Base-by-base conservation (phyloP, 192 early-diverging fungal species). In the Entomortierella parvispora region DNA sequence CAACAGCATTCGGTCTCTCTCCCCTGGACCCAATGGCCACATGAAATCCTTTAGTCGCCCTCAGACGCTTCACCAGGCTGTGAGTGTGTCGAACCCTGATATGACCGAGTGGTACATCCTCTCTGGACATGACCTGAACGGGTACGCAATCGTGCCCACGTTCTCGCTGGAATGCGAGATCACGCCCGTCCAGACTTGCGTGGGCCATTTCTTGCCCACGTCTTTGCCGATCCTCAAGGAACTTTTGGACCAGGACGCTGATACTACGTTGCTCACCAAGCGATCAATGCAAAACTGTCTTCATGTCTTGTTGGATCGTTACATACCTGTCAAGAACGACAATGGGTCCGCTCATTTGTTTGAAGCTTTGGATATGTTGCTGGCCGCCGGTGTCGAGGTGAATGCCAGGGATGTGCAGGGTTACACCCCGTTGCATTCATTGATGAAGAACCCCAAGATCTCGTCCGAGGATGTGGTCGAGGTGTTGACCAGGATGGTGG, bases 391-490 rank as follows among this genome's bases (percentile, higher is more conserved):
- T 22, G 61, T 48, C 17, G 65, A 77, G 29, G 40, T 59, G 46
- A 77, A 77, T 31, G 74, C 74, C 4, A 48, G 32, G 33, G 74
- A 77, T 53, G 56, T 77, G 7, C 74, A 77, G 15, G 74, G 74
- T 7, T 68, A 68, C 32, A 77, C 74, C 1, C 65, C 74, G 4
- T 23, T 77, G 60, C 74, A 67, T 96, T 90, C 61, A 91, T 92
- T 34, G 90, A 92, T 57, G 93, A 93, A 71, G 93, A 99, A 83
- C 95, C 97, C 83, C 96, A 96, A 67, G 95, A 98, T 85, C 93
- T 95, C 62, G 93, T 90, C 26, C 93, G 86, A 78, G 89, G 83
- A 51, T 84, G 79, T 31, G 90, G 92, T 57, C 18, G 66, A 57
- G 48, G 65, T 62, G 8, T 23, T 77, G 42, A 51, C 54, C 60